Conservation (phyloP, 306 rosid genomes). For the Cyclanthera cordifolia region DNA sequence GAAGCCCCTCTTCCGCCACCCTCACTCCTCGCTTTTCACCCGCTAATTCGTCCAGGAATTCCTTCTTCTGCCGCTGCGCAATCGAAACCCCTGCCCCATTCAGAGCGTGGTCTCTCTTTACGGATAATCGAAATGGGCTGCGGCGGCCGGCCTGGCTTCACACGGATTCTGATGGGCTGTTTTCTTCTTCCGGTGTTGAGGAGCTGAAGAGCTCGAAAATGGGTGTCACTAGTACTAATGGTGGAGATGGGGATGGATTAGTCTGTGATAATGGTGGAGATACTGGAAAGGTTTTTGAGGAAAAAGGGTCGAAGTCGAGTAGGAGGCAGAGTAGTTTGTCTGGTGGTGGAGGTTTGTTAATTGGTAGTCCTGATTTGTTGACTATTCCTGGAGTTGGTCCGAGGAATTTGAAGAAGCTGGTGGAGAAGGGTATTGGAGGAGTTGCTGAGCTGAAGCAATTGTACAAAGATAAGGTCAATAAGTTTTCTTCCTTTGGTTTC, state of each 20-base stretch:
- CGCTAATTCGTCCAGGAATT: conserved; percentile 13
- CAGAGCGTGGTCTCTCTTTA: conserved; percentile 35
- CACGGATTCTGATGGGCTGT: conserved; percentile 24
- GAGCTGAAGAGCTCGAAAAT: conserved; percentile 9
- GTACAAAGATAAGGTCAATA: conserved; percentile 71
- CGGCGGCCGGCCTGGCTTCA: conserved; percentile 32
- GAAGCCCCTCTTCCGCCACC: conserved; percentile 14
- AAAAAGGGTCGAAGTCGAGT: conserved; percentile 26
- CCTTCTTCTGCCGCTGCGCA: conserved; percentile 25
- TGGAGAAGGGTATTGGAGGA: conserved; percentile 74
- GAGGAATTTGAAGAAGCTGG: conserved; percentile 72
- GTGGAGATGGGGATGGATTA: not conserved
- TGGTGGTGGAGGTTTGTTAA: conserved; percentile 16
- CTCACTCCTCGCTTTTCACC: conserved; percentile 16
- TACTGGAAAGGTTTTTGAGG: conserved; percentile 17
- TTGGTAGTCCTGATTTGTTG: conserved; percentile 72
- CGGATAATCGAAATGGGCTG: conserved; percentile 21
- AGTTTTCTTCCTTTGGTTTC: not conserved
- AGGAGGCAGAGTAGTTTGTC: conserved; percentile 45
- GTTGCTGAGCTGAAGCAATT: conserved; percentile 78
- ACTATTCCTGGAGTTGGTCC: conserved; percentile 94
- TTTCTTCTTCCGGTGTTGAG: conserved; percentile 19
- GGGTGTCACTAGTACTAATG: conserved; percentile 11
- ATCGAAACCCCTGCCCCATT: conserved; percentile 14
- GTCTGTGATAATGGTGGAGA: conserved; percentile 13